A percentile compares a stretch with the other conserved stretches of the same genome.
Conservation (phyloP, 768 basidiomycete genomes). For the Mycena leptocephala region DNA sequence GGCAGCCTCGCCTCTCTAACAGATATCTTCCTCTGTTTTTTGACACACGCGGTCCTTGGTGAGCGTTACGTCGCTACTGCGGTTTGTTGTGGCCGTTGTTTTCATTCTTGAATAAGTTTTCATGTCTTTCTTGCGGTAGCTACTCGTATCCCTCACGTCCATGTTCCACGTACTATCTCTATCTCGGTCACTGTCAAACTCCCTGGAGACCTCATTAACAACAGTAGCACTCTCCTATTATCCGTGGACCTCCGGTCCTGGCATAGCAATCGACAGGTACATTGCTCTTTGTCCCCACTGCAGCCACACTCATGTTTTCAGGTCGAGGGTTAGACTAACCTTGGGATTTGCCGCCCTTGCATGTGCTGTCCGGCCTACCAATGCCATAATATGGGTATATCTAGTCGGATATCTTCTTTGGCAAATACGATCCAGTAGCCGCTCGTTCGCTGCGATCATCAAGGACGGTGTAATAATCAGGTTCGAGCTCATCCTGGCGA, state of each 20-base stretch:
- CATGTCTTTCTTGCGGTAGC: slow-evolving; percentile 57
- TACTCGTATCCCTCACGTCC: slow-evolving; percentile 86
- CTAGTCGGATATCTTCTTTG: slow-evolving; percentile 74
- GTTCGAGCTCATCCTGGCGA: slow-evolving; percentile 54
- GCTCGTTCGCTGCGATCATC: slow-evolving; percentile 51
- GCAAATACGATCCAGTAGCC: slow-evolving; percentile 59
- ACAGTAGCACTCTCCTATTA: slow-evolving; percentile 84
- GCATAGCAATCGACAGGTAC: slow-evolving; percentile 58
- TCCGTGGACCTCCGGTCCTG: slow-evolving; percentile 73
- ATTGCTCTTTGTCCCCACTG: neutral
- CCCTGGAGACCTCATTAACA: slow-evolving; percentile 90
- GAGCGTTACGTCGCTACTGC: slow-evolving; percentile 70
- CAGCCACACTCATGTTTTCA: slow-evolving; percentile 28
- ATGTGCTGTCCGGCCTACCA: slow-evolving; percentile 91
- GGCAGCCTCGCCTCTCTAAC: slow-evolving; percentile 85
- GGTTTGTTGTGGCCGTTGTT: slow-evolving; percentile 63
- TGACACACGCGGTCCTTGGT: slow-evolving; percentile 75
- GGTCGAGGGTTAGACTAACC: slow-evolving; percentile 52
- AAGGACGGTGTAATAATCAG: slow-evolving; percentile 58
- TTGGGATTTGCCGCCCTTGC: slow-evolving; percentile 81
- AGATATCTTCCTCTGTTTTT: slow-evolving; percentile 80
- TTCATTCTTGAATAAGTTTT: neutral
- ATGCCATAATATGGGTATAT: slow-evolving; percentile 88
- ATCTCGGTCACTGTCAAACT: slow-evolving; percentile 93
- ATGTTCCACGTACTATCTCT: slow-evolving; percentile 91